These are phyloP conservation scores for Suillus decipiens DNA, from an alignment of 768 basidiomycete species.

Conservation along the genomic window DNA sequence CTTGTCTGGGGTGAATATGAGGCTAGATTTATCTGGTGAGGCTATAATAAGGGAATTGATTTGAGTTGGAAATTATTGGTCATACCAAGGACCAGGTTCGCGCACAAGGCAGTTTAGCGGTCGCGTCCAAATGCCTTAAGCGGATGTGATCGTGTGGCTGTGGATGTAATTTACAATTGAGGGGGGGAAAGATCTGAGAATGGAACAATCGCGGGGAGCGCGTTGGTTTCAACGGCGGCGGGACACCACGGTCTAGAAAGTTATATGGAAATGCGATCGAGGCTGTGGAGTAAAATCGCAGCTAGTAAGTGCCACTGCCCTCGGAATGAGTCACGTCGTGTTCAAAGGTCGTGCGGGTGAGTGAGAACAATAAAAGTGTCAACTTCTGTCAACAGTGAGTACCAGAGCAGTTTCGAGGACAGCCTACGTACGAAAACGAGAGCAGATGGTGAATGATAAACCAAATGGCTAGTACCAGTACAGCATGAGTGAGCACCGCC, in stretches of 20 bases:
- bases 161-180: slow-evolving; percentile 32
- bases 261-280: slow-evolving; percentile 5
- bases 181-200: slow-evolving; percentile 18
- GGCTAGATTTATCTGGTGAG: slow-evolving; percentile 25
- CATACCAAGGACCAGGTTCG: slow-evolving; percentile 32
- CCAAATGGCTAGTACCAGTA: not conserved
- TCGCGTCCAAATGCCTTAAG: slow-evolving; percentile 31
- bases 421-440: slow-evolving; percentile 14
- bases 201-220: slow-evolving; percentile 22
- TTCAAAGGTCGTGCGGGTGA: slow-evolving; percentile 23
- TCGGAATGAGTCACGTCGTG: slow-evolving; percentile 16
- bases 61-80: slow-evolving; percentile 35
- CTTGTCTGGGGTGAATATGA: slow-evolving; percentile 11
- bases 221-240: slow-evolving; percentile 14
- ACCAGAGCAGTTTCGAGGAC: slow-evolving; percentile 13
- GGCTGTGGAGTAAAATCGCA: slow-evolving; percentile 2
- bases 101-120: slow-evolving; percentile 28
- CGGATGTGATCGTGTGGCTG: slow-evolving; percentile 36
- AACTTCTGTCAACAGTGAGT: slow-evolving; percentile 4
- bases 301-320: slow-evolving; percentile 1
- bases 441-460: not conserved
- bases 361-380: slow-evolving; percentile 12
- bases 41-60: slow-evolving; percentile 32
- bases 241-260: slow-evolving; percentile 1
- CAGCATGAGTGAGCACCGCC: slow-evolving; percentile 23